Evolutionary conservation across 1,139 yeast genomes (phyloP).

Genomic region (Pichia sp.): DNA sequence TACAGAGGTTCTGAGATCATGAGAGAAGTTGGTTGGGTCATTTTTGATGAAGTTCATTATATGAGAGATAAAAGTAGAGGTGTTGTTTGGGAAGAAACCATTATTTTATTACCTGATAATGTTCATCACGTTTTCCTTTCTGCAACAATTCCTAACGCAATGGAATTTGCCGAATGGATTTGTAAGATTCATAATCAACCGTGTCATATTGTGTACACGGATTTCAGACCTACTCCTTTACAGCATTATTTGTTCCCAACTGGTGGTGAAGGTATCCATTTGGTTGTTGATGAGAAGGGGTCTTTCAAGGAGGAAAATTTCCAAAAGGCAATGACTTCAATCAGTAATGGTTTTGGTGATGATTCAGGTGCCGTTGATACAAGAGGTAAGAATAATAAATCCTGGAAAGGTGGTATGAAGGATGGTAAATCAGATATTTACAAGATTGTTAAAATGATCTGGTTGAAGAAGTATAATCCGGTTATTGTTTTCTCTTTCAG

Average conservation of each 20-base stretch:
- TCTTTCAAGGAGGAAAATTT: slow-evolving; percentile 94
- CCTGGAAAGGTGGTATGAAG: slow-evolving; percentile 84
- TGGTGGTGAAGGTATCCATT: slow-evolving; percentile 93
- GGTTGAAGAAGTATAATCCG: slow-evolving; percentile 92
- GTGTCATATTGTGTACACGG: slow-evolving; percentile 97
- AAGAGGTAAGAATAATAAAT: slow-evolving; percentile 57
- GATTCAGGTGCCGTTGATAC: slow-evolving; percentile 56
- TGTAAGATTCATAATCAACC: slow-evolving; percentile 93
- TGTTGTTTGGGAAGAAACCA: slow-evolving; percentile 99
- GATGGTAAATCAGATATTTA: slow-evolving; percentile 82
- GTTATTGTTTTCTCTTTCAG: slow-evolving; percentile 96
- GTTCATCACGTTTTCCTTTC: slow-evolving; percentile 82
- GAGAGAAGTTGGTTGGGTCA: slow-evolving; percentile 94
- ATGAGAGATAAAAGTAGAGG: slow-evolving; percentile 97
- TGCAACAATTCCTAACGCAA: slow-evolving; percentile 96
- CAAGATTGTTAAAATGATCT: slow-evolving; percentile 95
- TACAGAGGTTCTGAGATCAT: slow-evolving; percentile 94
- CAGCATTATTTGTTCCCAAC: slow-evolving; percentile 97
- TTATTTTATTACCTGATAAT: slow-evolving; percentile 92
- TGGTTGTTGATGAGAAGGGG: slow-evolving; percentile 96
- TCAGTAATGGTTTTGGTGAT: slow-evolving; percentile 75
- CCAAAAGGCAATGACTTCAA: slow-evolving; percentile 96
- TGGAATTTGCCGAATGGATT: slow-evolving; percentile 97
- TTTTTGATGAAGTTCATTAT: slow-evolving; percentile 96
- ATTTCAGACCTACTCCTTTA: slow-evolving; percentile 96